Base-by-base conservation (phyloP, 805 yeast genomes). In the Saturnispora diversa region DNA sequence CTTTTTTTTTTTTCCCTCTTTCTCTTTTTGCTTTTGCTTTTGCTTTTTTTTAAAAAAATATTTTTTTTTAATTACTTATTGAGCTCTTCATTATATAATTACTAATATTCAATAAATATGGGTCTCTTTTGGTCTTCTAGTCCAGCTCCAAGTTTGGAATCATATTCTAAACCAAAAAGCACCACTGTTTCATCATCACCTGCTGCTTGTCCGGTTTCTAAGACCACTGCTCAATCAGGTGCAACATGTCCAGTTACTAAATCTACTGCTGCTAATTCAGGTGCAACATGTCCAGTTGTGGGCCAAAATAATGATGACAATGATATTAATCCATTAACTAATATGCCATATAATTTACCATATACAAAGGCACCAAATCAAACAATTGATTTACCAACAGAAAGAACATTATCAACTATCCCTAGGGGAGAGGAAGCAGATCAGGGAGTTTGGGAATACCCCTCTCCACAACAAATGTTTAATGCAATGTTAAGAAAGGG, bases 401-500 rank as follows among this genome's bases (percentile, higher is more conserved):
- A 82, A 31, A 75, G 96, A 51, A 82, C 94, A 2, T 60, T 79
- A 28, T 85, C 95, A 12, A 64, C 85, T 2, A 92, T 92, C 39
- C 98, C 98, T 16, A 73, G 85, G 47, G 97, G 97, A 22, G 74
- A 68, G 22, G 56, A 58, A 11, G 68, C 65, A 2, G 69, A 65
- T 8, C 77, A 76, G 45, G 94, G 94, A 2, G 76, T 80, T 35
- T 92, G 99, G 99, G 98, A 92, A 63, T 92, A 92, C 58, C 99
- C 99, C 2, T 85, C 96, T 2, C 98, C 99, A 1, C 98, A 92
- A 63, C 99, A 92, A 59, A 92, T 92, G 99, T 78, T 87, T 50
- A 88, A 90, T 55, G 99, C 99, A 10, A 90, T 92, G 97, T 65
- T 87, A 21, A 77, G 90, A 48, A 92, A 92, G 65, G 95, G 96